Base-by-base conservation (phyloP, 192 early-diverging fungal species). In the Backusella westeae region DNA sequence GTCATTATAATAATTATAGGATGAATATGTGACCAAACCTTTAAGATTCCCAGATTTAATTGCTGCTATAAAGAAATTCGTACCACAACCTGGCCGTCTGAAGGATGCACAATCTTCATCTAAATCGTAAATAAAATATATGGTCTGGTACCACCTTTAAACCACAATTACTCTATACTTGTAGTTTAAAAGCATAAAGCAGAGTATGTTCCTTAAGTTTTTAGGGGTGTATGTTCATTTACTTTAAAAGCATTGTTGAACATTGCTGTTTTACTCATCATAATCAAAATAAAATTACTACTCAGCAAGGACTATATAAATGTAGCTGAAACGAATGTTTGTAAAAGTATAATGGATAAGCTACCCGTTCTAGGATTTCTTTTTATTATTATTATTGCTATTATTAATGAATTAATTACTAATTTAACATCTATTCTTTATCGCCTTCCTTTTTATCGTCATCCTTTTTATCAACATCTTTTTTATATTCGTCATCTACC, bases 21-120 rank as follows among this genome's bases (percentile, higher is more conserved):
- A 80, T 72, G 91, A 92, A 80, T 92, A 92, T 74, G 87, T 93
- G 14, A 91, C 90, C 8, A 93, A 93, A 80, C 91, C 91, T 35
- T 59, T 80, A 3, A 84, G 89, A 32, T 84, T 90, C 67, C 87
- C 87, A 69, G 90, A 91, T 56, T 75, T 91, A 36, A 90, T 90
- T 76, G 88, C 89, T 4, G 88, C 89, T 41, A 91, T 91, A 79
- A 91, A 90, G 82, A 87, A 86, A 84, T 90, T 91, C 80, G 84
- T 87, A 21, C 85, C 83, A 17, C 83, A 83, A 74, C 80, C 79
- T 68, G 78, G 75, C 9, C 63, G 66, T 75, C 26, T 67, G 29
- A 67, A 67, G 73, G 23, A 36, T 7, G 42, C 34, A 10, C 53
- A 56, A 56, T 56, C 19, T n/a, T 23, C 21, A 65, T 34, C 32